Evolutionary conservation across 2,329 filamentous ascomycete species (phyloP), one percentile per base, ranked within the genome.

Genomic region (Fusarium buxicola): DNA sequence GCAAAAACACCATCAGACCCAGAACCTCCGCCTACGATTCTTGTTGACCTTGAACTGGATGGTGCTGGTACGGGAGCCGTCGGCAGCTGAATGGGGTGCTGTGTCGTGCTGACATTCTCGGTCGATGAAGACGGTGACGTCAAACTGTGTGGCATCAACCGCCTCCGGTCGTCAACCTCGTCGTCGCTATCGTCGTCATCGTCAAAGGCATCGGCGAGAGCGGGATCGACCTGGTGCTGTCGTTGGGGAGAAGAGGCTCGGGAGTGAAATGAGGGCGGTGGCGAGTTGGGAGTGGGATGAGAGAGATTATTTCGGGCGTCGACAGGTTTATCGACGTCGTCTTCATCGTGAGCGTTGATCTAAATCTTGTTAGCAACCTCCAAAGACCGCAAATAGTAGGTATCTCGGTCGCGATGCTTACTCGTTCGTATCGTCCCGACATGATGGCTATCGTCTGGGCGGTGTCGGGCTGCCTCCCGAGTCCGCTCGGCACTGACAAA

Each of bases 1-100:
- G 94, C 95, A 79, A 97, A 99, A 24, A 99, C 95, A 60, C 95
- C 95, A 77, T 98, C 95, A 45, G 92, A 93, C 51, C 91, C 89
- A n/a, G 88, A 86, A 21, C 89, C 89, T 49, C 89, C 86, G 38
- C 92, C 90, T 60, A 92, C 87, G 3, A 91, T 35, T 30, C 84
- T 53, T 65, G 58, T 36, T 32, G 70, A 61, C 60, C 86, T 80
- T 28, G 75, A 78, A n/a, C 70, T 78, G 52, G 75, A 79, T 52
- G 69, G 72, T 15, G 64, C 46, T 18, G 65, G 59, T 35, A 55
- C 64, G 43, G 58, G 43, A 15, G 50, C 60, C 27, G 60, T 25
- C 31, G 65, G 54, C 11, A 57, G 41, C 13, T 59, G 63, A 21
- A 44, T 35, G 9, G 64, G 51, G 18, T 52, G 49, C 36, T 53